Base-by-base conservation (phyloP, 108 stramenopile species). In the Halocafeteria seosinensis region DNA sequence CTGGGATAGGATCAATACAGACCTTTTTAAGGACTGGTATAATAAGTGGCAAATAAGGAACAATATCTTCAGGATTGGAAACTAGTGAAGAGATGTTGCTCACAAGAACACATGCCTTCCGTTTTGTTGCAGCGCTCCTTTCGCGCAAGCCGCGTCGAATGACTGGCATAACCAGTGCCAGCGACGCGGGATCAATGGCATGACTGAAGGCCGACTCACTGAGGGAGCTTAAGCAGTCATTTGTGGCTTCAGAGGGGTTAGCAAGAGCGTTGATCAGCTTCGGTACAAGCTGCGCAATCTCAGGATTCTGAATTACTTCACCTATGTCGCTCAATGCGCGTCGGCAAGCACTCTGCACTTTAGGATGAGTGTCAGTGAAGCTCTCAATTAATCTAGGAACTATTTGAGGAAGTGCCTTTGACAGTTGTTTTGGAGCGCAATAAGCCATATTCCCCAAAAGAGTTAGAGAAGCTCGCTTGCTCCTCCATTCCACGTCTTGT, bases 71-170 rank as follows among this genome's bases (percentile, higher is more conserved):
- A 5, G 91, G 85, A 66, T 99, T 89, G 69, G 92, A 89, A 1
- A 95, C 90, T 73, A 99, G 92, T 77, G 88, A 88, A 73, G 84
- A 85, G 87, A 96, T 94, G 81, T 94, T 95, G 78, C 92, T 87
- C 57, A 91, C 94, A 73, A 99, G 95, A 30, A 93, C 88, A 51
- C 93, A 91, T 37, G 93, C 88, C 74, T 92, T 92, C 63, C 92
- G 85, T 82, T 97, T 97, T 37, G 59, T 65, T 30, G 84, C 90
- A 12, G 91, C 92, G 28, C 78, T 78, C 61, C 94, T 89, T 67
- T 94, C 95, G 21, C 85, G 80, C 32, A 99, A 77, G 55, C 92
- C 98, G 53, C 98, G 92, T 32, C 86, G 77, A 36, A 99, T 81
- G 30, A 99, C 78, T n/a, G 98, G 98, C 33, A 96, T 89, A 71